phyloP scores from a whole-genome alignment of 2,329 filamentous ascomycete genomes.

The Cercospora citrullina region DNA sequence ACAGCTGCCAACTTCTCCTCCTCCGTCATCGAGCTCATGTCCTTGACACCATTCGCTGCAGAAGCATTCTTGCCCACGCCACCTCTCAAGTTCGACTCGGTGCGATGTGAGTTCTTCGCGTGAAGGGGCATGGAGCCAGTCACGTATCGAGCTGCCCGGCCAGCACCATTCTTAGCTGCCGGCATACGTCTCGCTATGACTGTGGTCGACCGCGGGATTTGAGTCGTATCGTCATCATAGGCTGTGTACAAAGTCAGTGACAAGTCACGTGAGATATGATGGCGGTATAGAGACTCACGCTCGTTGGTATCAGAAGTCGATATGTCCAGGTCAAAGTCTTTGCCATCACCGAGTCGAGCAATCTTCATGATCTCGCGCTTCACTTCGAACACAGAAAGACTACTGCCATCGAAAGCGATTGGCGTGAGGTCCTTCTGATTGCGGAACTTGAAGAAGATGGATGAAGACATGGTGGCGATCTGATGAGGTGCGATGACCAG shows the following conservation, averaged over 20 bases:
- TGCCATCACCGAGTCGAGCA: conserved; percentile 89
- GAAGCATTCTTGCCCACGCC: conserved; percentile 40
- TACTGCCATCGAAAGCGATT: conserved; percentile 95
- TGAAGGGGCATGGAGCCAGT: conserved; percentile 91
- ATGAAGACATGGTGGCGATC: conserved; percentile 75
- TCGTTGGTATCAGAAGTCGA: conserved; percentile 89
- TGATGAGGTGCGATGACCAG: conserved; percentile 6
- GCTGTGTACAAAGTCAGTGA: conserved; percentile 55
- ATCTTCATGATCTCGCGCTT: conserved; percentile 98
- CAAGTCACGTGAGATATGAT: background rate
- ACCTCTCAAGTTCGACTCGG: conserved; percentile 59
- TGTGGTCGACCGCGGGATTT: conserved; percentile 91
- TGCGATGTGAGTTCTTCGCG: conserved; percentile 75
- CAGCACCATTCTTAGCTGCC: conserved; percentile 79
- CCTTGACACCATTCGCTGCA: conserved; percentile 58
- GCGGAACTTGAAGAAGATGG: conserved; percentile 99
- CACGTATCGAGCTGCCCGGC: conserved; percentile 90
- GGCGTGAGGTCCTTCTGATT: conserved; percentile 93
- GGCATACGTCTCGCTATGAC: conserved; percentile 87
- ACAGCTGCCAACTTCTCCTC: conserved; percentile 92
- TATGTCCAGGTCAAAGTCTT: conserved; percentile 93
- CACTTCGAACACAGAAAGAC: conserved; percentile 96
- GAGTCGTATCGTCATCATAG: conserved; percentile 97
- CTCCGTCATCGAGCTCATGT: conserved; percentile 70
- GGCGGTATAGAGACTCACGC: conserved; percentile 58